Conservation (phyloP, 176 grass and related monocot genomes). For the Oryza meyeriana region DNA sequence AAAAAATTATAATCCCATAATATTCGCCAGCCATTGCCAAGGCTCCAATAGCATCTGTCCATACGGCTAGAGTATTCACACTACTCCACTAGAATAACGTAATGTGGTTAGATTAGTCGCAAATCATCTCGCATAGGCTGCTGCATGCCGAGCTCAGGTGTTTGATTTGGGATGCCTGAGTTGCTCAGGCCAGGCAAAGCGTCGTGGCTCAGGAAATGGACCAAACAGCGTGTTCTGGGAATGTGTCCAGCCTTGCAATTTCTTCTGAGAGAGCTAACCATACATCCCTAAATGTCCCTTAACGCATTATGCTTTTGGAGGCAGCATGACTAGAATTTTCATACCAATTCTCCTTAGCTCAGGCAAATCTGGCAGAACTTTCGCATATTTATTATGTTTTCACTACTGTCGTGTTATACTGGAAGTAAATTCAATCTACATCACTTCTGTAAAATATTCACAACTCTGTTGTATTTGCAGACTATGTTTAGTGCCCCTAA, state of each 20-base stretch:
- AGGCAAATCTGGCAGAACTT: not conserved
- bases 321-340: not conserved
- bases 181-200: not conserved
- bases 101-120: no score
- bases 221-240: not conserved
- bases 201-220: not conserved
- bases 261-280: not conserved
- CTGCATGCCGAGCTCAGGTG: no score
- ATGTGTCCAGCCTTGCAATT: not conserved
- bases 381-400: not conserved
- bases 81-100: no score
- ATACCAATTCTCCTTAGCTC: not conserved
- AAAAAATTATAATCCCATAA: not conserved
- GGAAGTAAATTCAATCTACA: not conserved
- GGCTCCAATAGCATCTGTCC: no score
- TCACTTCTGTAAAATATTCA: conserved; percentile 13
- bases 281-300: not conserved
- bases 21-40: not conserved
- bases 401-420: not conserved
- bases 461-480: conserved; percentile 34
- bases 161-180: not conserved
- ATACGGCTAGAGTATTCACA: no score
- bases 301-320: not conserved
- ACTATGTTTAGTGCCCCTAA: conserved; percentile 72
- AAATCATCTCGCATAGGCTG: no score